Evolutionary conservation across 345 rosid species (phyloP), one percentile per base, ranked within the genome.

Genomic region (Citrus sp.): DNA sequence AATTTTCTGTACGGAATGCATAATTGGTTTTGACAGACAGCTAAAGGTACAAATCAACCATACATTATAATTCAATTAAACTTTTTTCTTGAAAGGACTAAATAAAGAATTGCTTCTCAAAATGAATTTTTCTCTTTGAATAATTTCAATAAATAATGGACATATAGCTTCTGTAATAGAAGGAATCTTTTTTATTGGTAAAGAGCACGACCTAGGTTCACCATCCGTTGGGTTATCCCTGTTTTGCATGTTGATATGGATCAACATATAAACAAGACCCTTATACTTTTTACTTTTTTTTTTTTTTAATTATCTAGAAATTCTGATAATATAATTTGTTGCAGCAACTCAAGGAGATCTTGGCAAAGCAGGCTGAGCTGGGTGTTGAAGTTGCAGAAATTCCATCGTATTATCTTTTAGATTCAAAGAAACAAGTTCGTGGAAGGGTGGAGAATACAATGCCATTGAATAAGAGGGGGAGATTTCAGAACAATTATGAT

Each of bases 381-480:
- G 98, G 97, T 67, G 87, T 90, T 80, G 97, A 92, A 86, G 95
- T 94, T 77, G 98, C 98, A 65, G 99, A 96, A 86, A 81, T 96
- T 80, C 97, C 97, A 13, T 83, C 92, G 16, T 80, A 88, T 73
- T 94, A 96, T 85, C 82, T 94, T 25, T 80, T 80, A 21, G 92
- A 87, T 70, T 83, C 83, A 56, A 84, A 79, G 83, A 89, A 79
- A 67, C 88, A 65, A 70, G 81, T 68, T 72, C 67, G 27, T 73
- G 82, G 40, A 37, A 72, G 75, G 61, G 83, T 86, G 70, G 84
- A 78, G 65, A 80, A 82, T 65, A 64, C 70, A 67, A 78, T 82
- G 74, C 79, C 79, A 21, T 64, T 56, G 13, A 76, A 21, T 32
- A 89, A 85, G 74, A 80, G 75, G 75, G 88, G 84, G 10, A 86